phyloP scores from a whole-genome alignment of 371 early-diverging fungal species.

The Rhizopus sp. region DNA sequence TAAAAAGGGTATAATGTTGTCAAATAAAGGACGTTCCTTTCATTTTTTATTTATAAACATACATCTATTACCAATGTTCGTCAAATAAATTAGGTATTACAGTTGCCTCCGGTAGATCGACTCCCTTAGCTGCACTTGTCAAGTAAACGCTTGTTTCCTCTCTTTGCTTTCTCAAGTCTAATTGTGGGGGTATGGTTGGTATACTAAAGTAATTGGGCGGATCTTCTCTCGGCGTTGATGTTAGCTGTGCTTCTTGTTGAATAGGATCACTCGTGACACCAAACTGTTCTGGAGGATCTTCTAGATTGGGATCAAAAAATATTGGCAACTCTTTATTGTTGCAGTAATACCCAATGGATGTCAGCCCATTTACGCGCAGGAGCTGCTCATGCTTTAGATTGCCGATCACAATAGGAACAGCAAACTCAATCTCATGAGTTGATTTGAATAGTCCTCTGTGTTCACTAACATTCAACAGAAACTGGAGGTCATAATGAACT shows the following conservation, averaged over 20 bases:
- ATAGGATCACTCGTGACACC: slow-evolving; percentile 2
- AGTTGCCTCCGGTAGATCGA: slow-evolving; percentile 34
- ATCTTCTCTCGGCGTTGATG: slow-evolving; percentile 38
- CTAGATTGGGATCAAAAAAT: slow-evolving; percentile 45
- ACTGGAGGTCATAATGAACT: slow-evolving; percentile 44
- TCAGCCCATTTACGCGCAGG: slow-evolving; percentile 41
- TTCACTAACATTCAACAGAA: slow-evolving; percentile 27
- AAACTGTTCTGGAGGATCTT: slow-evolving; percentile 39
- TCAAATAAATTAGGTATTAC: slow-evolving; percentile 37
- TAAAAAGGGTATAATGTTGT: background rate
- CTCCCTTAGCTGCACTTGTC: slow-evolving; percentile 32
- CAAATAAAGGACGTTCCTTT: background rate
- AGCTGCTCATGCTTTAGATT: slow-evolving; percentile 48
- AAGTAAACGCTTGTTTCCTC: slow-evolving; percentile 40
- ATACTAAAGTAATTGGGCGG: slow-evolving; percentile 50
- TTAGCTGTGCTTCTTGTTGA: slow-evolving; percentile 27
- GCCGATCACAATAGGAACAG: slow-evolving; percentile 43
- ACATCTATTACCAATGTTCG: slow-evolving; percentile 30
- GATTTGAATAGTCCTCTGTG: slow-evolving; percentile 39
- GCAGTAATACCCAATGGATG: slow-evolving; percentile 32
- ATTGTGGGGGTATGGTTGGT: slow-evolving; percentile 36
- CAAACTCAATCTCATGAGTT: slow-evolving; percentile 31
- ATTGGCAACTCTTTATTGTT: slow-evolving; percentile 35
- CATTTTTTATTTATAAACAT: too few relatives aligned
- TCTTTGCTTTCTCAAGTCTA: slow-evolving; percentile 34